A percentile compares a stretch with the other conserved stretches of the same genome.
Evolutionary conservation across 768 basidiomycete genomes (phyloP).

Genomic region (Lentinula raphanica): DNA sequence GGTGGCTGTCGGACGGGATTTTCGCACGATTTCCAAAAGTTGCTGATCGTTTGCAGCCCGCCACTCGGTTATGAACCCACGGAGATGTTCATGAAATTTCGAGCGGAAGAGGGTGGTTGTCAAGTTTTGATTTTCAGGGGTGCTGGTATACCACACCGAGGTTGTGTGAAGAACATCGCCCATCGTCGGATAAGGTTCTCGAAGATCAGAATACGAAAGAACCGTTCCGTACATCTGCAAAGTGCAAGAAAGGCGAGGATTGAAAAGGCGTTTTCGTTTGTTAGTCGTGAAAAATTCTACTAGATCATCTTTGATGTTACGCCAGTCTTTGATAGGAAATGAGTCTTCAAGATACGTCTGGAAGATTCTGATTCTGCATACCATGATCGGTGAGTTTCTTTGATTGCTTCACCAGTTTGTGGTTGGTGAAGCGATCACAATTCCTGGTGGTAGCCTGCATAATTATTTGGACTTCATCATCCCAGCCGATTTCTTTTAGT

Average conservation of each 20-base stretch:
- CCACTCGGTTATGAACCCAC: background rate
- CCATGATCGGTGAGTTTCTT: background rate
- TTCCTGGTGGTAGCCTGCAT: too few species aligned
- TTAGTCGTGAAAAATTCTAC: background rate
- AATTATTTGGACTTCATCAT: background rate
- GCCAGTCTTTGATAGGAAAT: background rate
- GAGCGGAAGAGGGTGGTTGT: background rate
- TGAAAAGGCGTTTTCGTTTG: background rate
- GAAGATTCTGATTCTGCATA: too few species aligned
- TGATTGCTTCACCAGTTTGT: background rate
- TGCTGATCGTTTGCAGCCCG: background rate
- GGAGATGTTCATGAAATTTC: background rate
- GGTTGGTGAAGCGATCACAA: too few species aligned
- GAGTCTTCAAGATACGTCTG: too few species aligned
- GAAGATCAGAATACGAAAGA: background rate
- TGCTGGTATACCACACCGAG: background rate
- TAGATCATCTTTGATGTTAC: background rate
- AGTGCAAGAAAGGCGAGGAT: background rate
- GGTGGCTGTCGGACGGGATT: background rate
- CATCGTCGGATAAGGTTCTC: background rate
- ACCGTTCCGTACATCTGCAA: background rate
- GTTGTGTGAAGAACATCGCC: background rate
- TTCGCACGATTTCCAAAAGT: background rate
- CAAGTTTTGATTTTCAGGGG: background rate
- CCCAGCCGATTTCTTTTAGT: background rate